Base-by-base conservation (phyloP, 2,329 filamentous ascomycete genomes). In the Xylariales sp. region DNA sequence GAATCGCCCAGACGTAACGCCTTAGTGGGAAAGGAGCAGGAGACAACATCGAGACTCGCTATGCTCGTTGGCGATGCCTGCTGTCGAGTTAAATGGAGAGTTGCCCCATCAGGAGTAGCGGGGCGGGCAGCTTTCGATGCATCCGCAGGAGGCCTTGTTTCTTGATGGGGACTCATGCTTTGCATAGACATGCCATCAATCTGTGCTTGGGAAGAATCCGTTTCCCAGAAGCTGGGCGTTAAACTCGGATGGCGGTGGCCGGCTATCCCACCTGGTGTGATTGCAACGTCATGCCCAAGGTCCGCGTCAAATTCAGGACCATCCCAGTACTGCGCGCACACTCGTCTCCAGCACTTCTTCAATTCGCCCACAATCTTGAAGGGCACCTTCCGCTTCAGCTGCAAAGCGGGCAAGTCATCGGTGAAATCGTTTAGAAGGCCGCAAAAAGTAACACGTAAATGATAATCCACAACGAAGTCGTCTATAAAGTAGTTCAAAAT, bases 401-500 rank as follows among this genome's bases (percentile, higher is more conserved):
- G 73, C 18, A 85, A 81, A 49, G 82, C 79, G 0, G 82, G 82
- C 8, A 90, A 76, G 67, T 90, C 87, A 16, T 85, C 82, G 3
- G 88, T 85, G 53, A 90, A 85, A 57, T 85, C 83, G 78, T 98
- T 97, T 66, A 97, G 85, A 8, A 94, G 84, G 39, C 89, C 84
- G 80, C 95, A 97, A 77, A 97, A 97, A 16, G 88, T 87, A 5
- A 87, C 83, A 8, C 95, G 90, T 39, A 98, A 83, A 52, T 87
- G 83, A 76, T 91, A 90, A 76, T 94, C 89, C 30, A 91, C 81
- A 48, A 97, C 88, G 78, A 97, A 99, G 77, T 99, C 96, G 77
- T 99, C 96, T 63, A 93, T 86, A 73, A 98, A 99, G 80, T 99
- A 99, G 79, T 99, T 99, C 69, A 99, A 82, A 65, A 98, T 94